Evolutionary conservation across 345 rosid genomes (phyloP), one percentile per base, ranked within the genome.

Genomic region (Gossypium bickii): DNA sequence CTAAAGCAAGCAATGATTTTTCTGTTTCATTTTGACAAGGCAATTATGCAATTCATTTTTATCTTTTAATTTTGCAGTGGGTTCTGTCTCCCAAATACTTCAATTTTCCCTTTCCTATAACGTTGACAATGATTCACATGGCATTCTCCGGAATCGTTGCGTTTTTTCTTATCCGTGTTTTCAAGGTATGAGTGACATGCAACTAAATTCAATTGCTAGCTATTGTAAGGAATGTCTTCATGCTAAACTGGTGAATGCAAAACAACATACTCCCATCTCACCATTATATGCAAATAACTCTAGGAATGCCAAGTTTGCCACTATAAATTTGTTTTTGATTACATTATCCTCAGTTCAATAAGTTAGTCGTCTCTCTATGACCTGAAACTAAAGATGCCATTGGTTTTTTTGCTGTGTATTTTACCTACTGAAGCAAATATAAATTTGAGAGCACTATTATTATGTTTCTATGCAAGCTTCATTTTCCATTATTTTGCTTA

Each of bases 71-170:
- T 34, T 34, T 86, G 90, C 96, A 95, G 98, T 95, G 99, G 98
- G 97, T 95, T 56, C 91, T 95, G 69, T 93, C 99, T 55, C 94
- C 94, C 12, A 93, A 88, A 73, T 88, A 93, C 86, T 93, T 93
- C 87, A 87, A 92, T 79, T 95, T 93, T 74, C 97, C 24, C 1
- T 29, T 62, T 17, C 45, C 67, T 63, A 92, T 60, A 25, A 60
- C 64, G 1, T 27, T 60, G 41, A 60, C 64, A 7, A 60, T 60
- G 64, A 60, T 60, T 60, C 64, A 60, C 41, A 60, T 60, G 64
- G 64, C 64, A 7, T 60, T 60, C 41, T 60, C 64, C 3, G 64
- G 64, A 25, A 25, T 25, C n/a, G 64, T 60, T 60, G 64, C 64
- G 9, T 60, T 60, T 60, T 60, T 60, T 27, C 64, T 60, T 60